Conservation (phyloP, 306 rosid species). For the Vigna mungo region DNA sequence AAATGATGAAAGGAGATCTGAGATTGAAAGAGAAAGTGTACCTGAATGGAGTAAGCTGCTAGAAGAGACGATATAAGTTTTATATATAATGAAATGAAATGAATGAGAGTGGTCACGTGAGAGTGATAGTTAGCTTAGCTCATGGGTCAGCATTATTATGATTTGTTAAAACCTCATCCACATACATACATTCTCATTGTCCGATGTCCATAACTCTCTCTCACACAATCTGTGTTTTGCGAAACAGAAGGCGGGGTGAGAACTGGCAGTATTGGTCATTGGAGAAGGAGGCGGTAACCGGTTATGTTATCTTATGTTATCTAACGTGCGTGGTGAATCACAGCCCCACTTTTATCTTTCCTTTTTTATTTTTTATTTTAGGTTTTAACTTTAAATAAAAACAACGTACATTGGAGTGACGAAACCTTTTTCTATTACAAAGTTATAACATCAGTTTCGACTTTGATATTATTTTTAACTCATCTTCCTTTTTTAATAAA, state of each 20-base stretch:
- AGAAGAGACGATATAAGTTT: constrained; percentile 28
- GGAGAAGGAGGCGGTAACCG: neutral
- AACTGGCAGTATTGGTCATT: neutral
- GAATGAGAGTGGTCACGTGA: constrained; percentile 57
- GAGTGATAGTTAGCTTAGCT: constrained; percentile 48
- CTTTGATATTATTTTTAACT: too few relatives aligned
- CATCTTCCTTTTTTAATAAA: too few relatives aligned
- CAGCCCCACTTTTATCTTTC: too few relatives aligned
- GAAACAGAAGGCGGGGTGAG: neutral
- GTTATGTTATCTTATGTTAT: too few relatives aligned
- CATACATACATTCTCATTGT: neutral
- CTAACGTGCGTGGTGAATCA: too few relatives aligned
- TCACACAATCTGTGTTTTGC: neutral
- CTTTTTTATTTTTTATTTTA: too few relatives aligned
- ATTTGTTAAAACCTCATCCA: neutral
- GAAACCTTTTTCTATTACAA: too few relatives aligned
- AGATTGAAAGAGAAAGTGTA: constrained; percentile 36
- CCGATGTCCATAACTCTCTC: neutral
- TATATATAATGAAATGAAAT: constrained; percentile 30
- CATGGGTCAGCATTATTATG: constrained; percentile 24
- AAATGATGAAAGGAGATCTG: constrained; percentile 35
- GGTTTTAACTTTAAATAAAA: too few relatives aligned
- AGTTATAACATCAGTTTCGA: too few relatives aligned
- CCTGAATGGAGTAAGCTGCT: constrained; percentile 34
- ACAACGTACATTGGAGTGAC: too few relatives aligned